Evolutionary conservation across 1,284 basidiomycete genomes (phyloP), one percentile per base, ranked within the genome.

Genomic region (Porodaedalea pini): DNA sequence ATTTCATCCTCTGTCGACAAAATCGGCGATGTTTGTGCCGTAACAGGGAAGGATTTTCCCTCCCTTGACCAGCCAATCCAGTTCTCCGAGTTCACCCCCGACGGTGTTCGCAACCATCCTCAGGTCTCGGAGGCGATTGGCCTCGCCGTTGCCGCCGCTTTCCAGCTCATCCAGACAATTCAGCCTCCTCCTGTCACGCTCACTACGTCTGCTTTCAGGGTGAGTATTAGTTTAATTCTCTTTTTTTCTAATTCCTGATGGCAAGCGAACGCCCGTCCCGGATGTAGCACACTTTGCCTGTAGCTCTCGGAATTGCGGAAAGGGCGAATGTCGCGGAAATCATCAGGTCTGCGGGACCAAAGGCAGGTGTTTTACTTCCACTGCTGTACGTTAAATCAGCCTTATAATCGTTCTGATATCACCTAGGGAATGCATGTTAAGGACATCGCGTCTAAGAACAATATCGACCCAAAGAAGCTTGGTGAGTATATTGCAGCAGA

Each of bases 91-190:
- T 57, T 57, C 50, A 44, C 37, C 21, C 49, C 49, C 8, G 49
- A 57, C 27, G 56, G 56, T 2, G 44, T 57, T 15, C 48, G 56
- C 15, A 57, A 45, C 50, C 62, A 67, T 40, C 67, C 69, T 3
- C 63, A 50, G 10, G 69, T 70, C 1, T 63, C 65, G 1, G 67
- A 72, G 27, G 70, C 71, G 3, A 67, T 71, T 1, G 68, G 64
- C 48, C 60, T 72, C 10, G 27, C 56, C n/a, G 60, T 61, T 37
- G 45, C 57, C 13, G 57, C 57, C 4, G 51, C 57, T 7, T 40
- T 34, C 13, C 57, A 58, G 21, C 51, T 58, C 43, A 53, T 53
- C 44, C 25, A 17, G 41, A 53, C 51, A 0, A 43, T 58, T n/a
- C 51, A 48, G 41, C 51, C 50, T 17, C 57, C 57, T 29, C 51